Conservation (phyloP, 305 asterid genomes). For the Stenogyne calaminthoides region DNA sequence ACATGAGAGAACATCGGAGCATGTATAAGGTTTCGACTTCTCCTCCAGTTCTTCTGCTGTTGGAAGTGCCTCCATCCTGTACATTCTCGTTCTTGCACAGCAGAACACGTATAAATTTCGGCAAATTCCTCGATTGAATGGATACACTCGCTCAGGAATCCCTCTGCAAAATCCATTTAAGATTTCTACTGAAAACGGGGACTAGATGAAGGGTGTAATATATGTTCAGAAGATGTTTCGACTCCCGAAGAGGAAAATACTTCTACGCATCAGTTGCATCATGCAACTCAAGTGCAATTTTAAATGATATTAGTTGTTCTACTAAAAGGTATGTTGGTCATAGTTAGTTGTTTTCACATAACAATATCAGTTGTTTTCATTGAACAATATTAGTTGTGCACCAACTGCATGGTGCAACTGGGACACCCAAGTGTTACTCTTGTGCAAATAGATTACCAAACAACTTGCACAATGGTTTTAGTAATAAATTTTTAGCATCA, state of each 20-base stretch:
- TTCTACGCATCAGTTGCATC: too few species aligned
- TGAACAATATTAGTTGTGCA: too few species aligned
- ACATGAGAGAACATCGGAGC: slow-evolving; percentile 64
- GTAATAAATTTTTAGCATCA: background rate
- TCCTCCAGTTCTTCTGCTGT: slow-evolving; percentile 64
- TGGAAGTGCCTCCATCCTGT: slow-evolving; percentile 73
- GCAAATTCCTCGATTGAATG: slow-evolving; percentile 85
- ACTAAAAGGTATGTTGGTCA: too few species aligned
- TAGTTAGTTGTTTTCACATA: too few species aligned
- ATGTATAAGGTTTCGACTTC: slow-evolving; percentile 71
- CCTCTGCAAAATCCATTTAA: slow-evolving; percentile 55
- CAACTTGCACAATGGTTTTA: background rate
- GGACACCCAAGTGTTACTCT: too few species aligned
- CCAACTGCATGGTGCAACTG: too few species aligned
- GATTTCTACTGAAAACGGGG: slow-evolving; percentile 22
- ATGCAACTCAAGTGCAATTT: too few species aligned
- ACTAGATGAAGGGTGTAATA: background rate
- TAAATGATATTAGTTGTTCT: too few species aligned
- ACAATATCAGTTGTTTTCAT: too few species aligned
- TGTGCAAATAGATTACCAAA: too few species aligned
- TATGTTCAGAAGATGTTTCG: background rate
- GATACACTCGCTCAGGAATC: slow-evolving; percentile 85
- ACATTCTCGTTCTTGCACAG: slow-evolving; percentile 48
- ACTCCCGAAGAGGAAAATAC: too few species aligned
- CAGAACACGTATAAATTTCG: slow-evolving; percentile 77